Evolutionary conservation across 2,329 filamentous ascomycete species (phyloP).

Genomic region (Fusarium newnesense): DNA sequence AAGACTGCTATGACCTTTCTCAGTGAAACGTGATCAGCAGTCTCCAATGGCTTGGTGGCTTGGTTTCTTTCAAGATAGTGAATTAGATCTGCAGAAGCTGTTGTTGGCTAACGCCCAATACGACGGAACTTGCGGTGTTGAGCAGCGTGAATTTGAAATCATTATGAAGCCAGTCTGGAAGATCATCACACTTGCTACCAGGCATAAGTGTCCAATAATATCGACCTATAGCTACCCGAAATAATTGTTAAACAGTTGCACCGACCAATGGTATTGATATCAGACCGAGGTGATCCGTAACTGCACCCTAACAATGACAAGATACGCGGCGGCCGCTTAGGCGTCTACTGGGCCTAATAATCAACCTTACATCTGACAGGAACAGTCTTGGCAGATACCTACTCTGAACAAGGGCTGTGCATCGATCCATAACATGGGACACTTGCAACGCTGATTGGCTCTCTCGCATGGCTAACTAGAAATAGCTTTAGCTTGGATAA

Average conservation of each 20-base stretch:
- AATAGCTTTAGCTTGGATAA: background rate
- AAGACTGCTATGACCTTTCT: background rate
- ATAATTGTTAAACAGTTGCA: too few species aligned
- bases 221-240: background rate
- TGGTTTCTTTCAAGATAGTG: background rate
- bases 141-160: too few species aligned
- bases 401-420: background rate
- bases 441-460: background rate
- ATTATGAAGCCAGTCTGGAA: background rate
- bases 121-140: background rate
- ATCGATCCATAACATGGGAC: background rate
- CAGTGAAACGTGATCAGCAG: background rate
- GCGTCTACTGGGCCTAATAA: background rate
- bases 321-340: background rate
- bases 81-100: background rate
- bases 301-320: background rate
- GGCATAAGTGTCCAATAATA: background rate
- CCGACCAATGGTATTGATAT: background rate
- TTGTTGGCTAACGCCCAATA: accelerated
- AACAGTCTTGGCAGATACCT: background rate
- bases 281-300: background rate
- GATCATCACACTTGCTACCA: background rate
- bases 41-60: background rate
- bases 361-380: background rate
- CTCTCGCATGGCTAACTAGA: background rate